Evolutionary conservation across 2,329 filamentous ascomycete genomes (phyloP).

Genomic region (Colletotrichum sp.): DNA sequence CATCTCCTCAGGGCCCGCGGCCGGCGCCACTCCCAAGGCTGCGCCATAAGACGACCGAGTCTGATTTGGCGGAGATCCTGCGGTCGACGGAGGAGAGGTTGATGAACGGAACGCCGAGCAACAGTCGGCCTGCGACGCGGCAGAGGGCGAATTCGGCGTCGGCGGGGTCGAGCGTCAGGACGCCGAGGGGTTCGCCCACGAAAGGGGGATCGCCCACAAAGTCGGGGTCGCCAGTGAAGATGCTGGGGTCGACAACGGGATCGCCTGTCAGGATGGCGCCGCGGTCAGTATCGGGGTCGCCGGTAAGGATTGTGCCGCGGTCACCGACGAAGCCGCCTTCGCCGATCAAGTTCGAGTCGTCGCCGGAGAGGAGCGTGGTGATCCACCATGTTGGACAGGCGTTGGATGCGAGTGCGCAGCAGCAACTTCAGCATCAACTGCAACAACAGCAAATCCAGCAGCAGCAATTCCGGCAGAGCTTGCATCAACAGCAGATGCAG

Average conservation of each 20-base stretch:
- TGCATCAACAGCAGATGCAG: background rate
- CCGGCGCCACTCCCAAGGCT: conserved; percentile 17
- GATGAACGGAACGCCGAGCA: conserved; percentile 40
- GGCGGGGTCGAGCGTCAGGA: conserved; percentile 16
- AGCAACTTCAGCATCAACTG: background rate
- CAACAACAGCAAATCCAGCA: background rate
- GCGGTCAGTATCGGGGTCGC: background rate
- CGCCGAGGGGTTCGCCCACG: background rate
- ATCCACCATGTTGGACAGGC: background rate
- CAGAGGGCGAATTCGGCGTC: conserved; percentile 33
- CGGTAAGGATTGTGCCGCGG: background rate
- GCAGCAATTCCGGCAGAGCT: background rate
- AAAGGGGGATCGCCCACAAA: background rate
- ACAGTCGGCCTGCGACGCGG: conserved; percentile 28
- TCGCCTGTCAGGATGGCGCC: background rate
- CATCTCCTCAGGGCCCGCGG: conserved; percentile 17
- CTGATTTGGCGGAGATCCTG: conserved; percentile 56
- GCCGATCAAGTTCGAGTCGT: background rate
- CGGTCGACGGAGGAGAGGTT: conserved; percentile 58
- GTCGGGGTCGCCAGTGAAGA: background rate
- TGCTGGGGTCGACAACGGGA: background rate
- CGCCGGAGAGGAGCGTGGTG: background rate
- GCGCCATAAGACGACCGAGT: conserved; percentile 44
- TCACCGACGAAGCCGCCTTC: background rate
- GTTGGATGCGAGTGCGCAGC: background rate